Conservation (phyloP, 306 rosid genomes). For the Vigna hirtella region DNA sequence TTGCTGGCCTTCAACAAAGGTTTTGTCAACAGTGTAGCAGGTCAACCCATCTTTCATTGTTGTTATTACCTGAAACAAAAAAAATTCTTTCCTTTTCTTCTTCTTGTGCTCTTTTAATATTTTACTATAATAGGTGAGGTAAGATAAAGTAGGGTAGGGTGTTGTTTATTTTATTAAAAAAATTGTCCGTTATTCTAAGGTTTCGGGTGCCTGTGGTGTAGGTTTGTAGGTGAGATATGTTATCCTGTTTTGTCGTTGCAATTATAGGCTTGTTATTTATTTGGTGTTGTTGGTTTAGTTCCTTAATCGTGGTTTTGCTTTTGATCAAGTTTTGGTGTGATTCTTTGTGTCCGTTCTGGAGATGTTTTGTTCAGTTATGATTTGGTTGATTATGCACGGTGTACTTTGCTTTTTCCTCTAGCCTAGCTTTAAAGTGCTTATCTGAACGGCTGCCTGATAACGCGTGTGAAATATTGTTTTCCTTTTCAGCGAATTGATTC, state of each 20-base stretch:
- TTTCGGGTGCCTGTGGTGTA: constrained; percentile 19
- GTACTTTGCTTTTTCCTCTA: constrained; percentile 35
- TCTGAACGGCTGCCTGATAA: constrained; percentile 34
- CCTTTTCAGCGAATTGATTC: constrained; percentile 45
- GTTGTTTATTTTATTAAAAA: constrained; percentile 11
- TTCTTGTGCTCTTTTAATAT: background rate
- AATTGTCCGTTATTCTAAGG: background rate
- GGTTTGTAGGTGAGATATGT: constrained; percentile 15
- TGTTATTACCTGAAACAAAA: background rate
- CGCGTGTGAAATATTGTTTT: constrained; percentile 36
- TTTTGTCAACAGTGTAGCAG: constrained; percentile 99
- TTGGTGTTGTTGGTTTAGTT: constrained; percentile 2
- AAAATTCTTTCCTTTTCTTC: background rate
- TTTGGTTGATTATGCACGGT: constrained; percentile 25
- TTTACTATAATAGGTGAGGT: constrained; percentile 18
- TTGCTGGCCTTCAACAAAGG: constrained; percentile 80
- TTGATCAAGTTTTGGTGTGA: constrained; percentile 23
- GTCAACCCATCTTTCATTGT: constrained; percentile 17
- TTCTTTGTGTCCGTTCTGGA: constrained; percentile 33
- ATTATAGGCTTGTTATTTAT: background rate
- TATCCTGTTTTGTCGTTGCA: constrained; percentile 45
- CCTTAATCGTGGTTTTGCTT: constrained; percentile 5
- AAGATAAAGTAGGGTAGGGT: constrained; percentile 11
- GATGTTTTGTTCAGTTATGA: constrained; percentile 26
- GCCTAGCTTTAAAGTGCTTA: constrained; percentile 40